phyloP scores from a whole-genome alignment of 129 eudicot species.

The Centella asiatica region DNA sequence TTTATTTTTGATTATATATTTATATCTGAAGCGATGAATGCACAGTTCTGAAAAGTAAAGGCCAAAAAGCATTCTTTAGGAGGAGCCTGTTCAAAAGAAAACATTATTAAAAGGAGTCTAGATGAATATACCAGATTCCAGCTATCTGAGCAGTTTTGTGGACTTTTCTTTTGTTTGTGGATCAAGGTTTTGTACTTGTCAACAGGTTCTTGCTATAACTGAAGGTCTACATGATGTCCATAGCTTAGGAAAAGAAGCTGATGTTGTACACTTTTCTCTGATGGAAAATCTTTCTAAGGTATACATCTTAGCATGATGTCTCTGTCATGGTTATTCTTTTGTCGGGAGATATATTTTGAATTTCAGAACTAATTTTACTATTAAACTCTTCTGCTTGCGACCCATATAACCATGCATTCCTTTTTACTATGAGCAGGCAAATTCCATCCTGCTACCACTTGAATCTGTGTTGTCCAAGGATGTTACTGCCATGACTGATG shows the following conservation, averaged over 20 bases:
- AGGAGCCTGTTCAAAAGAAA: too few relatives aligned
- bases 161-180: constrained; percentile 12
- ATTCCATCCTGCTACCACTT: constrained; percentile 69
- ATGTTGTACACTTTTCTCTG: constrained; percentile 67
- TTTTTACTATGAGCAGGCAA: constrained; percentile 44
- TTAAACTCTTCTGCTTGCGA: constrained; percentile 5
- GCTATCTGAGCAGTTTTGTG: too few relatives aligned
- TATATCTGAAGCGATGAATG: too few relatives aligned
- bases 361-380: constrained; percentile 1
- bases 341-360: neutral
- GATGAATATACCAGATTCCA: too few relatives aligned
- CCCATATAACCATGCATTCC: neutral
- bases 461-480: constrained; percentile 81
- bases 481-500: constrained; percentile 93
- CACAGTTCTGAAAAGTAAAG: too few relatives aligned
- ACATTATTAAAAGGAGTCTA: too few relatives aligned
- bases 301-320: constrained; percentile 6
- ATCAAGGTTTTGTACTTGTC: neutral
- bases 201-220: constrained; percentile 86
- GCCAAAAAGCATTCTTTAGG: too few relatives aligned
- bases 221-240: constrained; percentile 86
- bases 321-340: neutral
- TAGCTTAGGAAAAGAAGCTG: constrained; percentile 92
- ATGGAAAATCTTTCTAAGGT: constrained; percentile 87
- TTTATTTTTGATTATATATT: too few relatives aligned